Evolutionary conservation across 2,329 filamentous ascomycete genomes (phyloP), one percentile per base, ranked within the genome.

Genomic region (Fusarium newnesense): DNA sequence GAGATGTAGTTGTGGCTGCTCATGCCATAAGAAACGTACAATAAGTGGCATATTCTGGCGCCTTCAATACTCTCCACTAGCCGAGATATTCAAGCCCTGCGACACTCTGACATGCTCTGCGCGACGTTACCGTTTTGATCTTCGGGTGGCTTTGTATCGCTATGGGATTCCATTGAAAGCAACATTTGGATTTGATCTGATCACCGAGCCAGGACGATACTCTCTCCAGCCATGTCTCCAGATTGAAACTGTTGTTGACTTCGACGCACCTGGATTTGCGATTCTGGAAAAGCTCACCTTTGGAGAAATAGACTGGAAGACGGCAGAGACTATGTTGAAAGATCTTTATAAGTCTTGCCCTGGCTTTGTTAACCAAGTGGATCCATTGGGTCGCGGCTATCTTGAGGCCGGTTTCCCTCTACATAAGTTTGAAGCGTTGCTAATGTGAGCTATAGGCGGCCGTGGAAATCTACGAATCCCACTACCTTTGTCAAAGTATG

Each of bases 31-130:
- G 7, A 59, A 39, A 1, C 12, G 11, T 5, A 42, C 28, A 30
- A 15, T 32, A 11, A 50, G 15, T 7, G 69, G 69, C 37, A 52
- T 30, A 1, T 66, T 54, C 19, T 71, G 61, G 69, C 30, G 30
- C n/a, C 16, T 70, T 5, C 57, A 70, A 26, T 67, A 66, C 52
- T 44, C 52, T 1, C 57, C 61, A 8, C 18, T 67, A 11, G 19
- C 46, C 4, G 54, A 61, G 16, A 37, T 63, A 2, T 46, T 63
- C 9, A 46, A 26, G 2, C 1, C 66, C 10, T 71, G 66, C 28
- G 9, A 60, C 7, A 50, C 42, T 8, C 4, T 26, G 8, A 7
- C 6, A 3, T 69, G 69, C 4, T 56, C 57, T 9, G 53, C 18
- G 5, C 3, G 39, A 10, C 36, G 47, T 19, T 57, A 70, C 30